phyloP scores from a whole-genome alignment of 2,329 filamentous ascomycete species.

The Taxawa tesnikishii region DNA sequence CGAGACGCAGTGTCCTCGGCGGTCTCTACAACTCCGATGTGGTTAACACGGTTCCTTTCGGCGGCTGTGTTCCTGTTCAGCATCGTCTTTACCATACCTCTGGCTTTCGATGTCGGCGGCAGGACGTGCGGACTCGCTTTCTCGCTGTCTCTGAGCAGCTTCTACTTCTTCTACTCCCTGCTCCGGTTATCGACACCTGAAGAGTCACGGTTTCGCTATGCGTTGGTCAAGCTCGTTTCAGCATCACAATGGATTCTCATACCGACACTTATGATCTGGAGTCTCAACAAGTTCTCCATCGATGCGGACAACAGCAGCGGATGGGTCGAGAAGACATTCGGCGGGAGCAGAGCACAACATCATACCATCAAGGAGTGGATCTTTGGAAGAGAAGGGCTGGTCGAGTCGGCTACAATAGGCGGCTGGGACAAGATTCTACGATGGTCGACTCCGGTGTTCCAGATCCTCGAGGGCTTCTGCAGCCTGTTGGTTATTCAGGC shows the following conservation, averaged over 20 bases:
- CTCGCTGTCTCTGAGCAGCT: conserved; percentile 75
- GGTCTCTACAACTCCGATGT: conserved; percentile 48
- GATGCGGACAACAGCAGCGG: conserved; percentile 58
- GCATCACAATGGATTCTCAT: conserved; percentile 79
- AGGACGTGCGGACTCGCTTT: conserved; percentile 89
- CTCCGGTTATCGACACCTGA: conserved; percentile 73
- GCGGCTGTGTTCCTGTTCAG: conserved; percentile 78
- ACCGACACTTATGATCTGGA: conserved; percentile 82
- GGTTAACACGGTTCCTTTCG: conserved; percentile 61
- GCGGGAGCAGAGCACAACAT: conserved; percentile 49
- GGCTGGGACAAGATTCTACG: conserved; percentile 79
- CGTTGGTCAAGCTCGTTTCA: conserved; percentile 56
- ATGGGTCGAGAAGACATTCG: conserved; percentile 75
- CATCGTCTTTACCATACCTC: conserved; percentile 88
- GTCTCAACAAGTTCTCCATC: conserved; percentile 86
- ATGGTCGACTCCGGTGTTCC: conserved; percentile 90
- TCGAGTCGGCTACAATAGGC: conserved; percentile 70
- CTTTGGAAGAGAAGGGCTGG: conserved; percentile 71
- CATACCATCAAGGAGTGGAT: conserved; percentile 70
- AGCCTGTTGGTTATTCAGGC: conserved; percentile 92
- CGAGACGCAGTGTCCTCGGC: not conserved
- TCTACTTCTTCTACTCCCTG: conserved; percentile 80
- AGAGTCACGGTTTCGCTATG: conserved; percentile 60
- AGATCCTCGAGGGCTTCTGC: conserved; percentile 91
- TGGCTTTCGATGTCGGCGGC: conserved; percentile 96